These are phyloP conservation scores for Scortechinia acanthostroma DNA, from an alignment of 2,329 filamentous ascomycete species.

Conservation along the genomic window DNA sequence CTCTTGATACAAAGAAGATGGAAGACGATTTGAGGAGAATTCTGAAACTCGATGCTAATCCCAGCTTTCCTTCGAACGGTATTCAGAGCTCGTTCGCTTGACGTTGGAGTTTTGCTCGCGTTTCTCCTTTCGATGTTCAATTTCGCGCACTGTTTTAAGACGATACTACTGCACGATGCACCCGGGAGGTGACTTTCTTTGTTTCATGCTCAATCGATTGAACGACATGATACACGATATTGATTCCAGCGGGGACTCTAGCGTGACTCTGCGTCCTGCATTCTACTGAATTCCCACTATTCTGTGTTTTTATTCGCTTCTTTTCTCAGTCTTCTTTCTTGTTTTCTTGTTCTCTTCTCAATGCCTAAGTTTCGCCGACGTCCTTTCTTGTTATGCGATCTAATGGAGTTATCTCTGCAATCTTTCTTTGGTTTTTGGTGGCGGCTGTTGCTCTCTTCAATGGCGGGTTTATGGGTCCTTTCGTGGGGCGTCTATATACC, in stretches of 20 bases:
- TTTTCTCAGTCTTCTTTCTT: too few relatives aligned
- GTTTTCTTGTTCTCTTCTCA: background rate
- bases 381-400: background rate
- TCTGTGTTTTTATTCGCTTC: too few relatives aligned
- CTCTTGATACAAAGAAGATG: constrained; percentile 29
- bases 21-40: constrained; percentile 37
- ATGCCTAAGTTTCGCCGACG: background rate
- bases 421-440: background rate
- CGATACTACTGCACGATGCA: too few relatives aligned
- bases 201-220: background rate
- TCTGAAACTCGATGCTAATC: constrained; percentile 27
- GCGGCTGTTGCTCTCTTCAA: background rate
- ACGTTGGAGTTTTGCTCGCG: constrained; percentile 6
- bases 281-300: too few relatives aligned
- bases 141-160: background rate
- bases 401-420: background rate
- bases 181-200: background rate
- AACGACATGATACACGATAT: too few relatives aligned
- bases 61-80: constrained; percentile 15
- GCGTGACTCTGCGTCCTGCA: too few relatives aligned
- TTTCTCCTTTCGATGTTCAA: background rate
- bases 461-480: constrained; percentile 6
- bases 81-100: constrained; percentile 22
- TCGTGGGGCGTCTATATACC: constrained; percentile 8
- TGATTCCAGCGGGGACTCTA: too few relatives aligned